Evolutionary conservation across 192 early-diverging fungal genomes (phyloP).

Genomic region (Backusella circina): DNA sequence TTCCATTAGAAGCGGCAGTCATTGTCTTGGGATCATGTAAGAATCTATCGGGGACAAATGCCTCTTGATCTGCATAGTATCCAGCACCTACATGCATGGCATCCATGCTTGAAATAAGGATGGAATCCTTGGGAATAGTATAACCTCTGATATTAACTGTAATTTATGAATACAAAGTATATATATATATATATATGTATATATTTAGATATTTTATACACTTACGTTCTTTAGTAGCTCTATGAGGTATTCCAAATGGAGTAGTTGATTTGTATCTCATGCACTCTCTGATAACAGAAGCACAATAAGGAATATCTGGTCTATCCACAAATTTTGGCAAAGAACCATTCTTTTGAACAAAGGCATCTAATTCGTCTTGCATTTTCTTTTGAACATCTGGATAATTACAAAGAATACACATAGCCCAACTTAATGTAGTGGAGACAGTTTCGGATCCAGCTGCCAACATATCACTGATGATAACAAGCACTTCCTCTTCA

Average conservation of each 20-base stretch:
- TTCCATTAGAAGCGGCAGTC: neutral
- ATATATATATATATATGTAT: neutral
- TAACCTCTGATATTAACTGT: neutral
- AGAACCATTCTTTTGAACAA: neutral
- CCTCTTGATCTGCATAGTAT: neutral
- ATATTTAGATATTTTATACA: neutral
- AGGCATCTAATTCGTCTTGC: slow-evolving; percentile 9
- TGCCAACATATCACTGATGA: neutral
- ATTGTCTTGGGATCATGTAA: neutral
- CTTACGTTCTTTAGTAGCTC: slow-evolving; percentile 10
- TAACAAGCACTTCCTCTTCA: neutral
- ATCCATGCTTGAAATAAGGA: neutral
- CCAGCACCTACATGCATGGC: neutral
- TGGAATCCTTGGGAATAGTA: neutral
- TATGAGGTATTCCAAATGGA: slow-evolving; percentile 18
- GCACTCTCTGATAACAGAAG: slow-evolving; percentile 13
- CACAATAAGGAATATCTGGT: slow-evolving; percentile 9
- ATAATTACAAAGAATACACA: slow-evolving; percentile 9
- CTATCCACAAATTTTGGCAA: neutral
- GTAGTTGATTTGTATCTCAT: slow-evolving; percentile 4
- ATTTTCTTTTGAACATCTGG: slow-evolving; percentile 14
- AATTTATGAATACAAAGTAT: neutral
- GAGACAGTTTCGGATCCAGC: slow-evolving; percentile 6
- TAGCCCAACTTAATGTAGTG: slow-evolving; percentile 12
- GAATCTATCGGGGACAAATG: slow-evolving; percentile 6